A percentile compares a stretch with the other conserved stretches of the same genome.
Conservation (phyloP, 331 rosid genomes). For the Dryas integrifolia region DNA sequence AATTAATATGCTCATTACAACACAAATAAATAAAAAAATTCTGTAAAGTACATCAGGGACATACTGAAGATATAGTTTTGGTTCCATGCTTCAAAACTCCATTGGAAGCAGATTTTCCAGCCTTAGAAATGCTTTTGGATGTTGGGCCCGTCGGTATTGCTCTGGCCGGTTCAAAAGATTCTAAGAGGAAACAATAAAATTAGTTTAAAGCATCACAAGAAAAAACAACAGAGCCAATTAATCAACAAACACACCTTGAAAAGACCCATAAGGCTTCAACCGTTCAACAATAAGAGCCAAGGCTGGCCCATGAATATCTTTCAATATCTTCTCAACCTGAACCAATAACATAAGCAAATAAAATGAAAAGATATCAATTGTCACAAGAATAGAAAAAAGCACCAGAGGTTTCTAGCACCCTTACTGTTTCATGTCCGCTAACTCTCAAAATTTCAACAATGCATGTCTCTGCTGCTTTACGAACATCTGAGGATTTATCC, state of each 20-base stretch:
- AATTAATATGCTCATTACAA: neutral
- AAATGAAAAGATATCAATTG: slow-evolving; percentile 17
- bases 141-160: slow-evolving; percentile 49
- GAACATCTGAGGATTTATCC: slow-evolving; percentile 99
- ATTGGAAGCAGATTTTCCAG: slow-evolving; percentile 62
- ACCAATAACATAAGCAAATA: slow-evolving; percentile 18
- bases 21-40: neutral
- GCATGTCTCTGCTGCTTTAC: slow-evolving; percentile 94
- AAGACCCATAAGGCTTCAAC: slow-evolving; percentile 57
- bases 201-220: slow-evolving; percentile 15
- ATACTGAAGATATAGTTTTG: slow-evolving; percentile 67
- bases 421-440: slow-evolving; percentile 72
- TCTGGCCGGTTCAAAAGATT: slow-evolving; percentile 60
- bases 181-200: slow-evolving; percentile 32
- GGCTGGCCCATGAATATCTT: slow-evolving; percentile 85
- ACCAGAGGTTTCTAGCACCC: slow-evolving; percentile 23
- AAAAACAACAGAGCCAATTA: slow-evolving; percentile 10
- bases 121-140: slow-evolving; percentile 63
- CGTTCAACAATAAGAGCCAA: slow-evolving; percentile 69
- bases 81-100: slow-evolving; percentile 80
- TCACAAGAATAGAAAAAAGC: slow-evolving; percentile 17
- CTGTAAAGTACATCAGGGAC: slow-evolving; percentile 12
- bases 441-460: slow-evolving; percentile 83
- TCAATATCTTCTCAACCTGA: slow-evolving; percentile 72
- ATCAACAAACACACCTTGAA: slow-evolving; percentile 56